phyloP scores from a whole-genome alignment of 768 basidiomycete genomes.

The Clathrus columnatus region DNA sequence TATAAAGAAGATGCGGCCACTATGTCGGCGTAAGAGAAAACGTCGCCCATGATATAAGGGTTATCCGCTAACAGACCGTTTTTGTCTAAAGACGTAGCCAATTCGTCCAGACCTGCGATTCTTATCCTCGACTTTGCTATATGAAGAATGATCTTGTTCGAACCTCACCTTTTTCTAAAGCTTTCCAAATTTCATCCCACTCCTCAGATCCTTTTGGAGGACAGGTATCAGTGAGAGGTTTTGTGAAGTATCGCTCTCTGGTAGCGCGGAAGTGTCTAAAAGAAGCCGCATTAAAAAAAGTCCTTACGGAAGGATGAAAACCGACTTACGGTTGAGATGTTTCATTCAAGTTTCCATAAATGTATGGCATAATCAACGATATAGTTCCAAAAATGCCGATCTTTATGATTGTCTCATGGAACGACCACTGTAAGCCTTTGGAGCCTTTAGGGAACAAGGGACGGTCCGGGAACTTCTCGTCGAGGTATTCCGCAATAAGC shows the following conservation, averaged over 20 bases:
- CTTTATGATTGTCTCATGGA: constrained; percentile 19
- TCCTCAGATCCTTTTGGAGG: background rate
- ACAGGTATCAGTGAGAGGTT: background rate
- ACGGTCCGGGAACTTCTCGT: constrained; percentile 38
- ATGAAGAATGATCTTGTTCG: background rate
- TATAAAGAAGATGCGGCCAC: constrained; percentile 7
- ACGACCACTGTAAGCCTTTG: constrained; percentile 32
- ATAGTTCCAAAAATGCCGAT: constrained; percentile 33
- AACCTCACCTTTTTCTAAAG: background rate
- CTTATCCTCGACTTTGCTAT: background rate
- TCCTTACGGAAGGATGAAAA: background rate
- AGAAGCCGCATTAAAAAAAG: background rate
- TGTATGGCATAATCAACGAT: constrained; percentile 53
- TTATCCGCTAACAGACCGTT: constrained; percentile 17
- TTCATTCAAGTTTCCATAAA: background rate
- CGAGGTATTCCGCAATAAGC: constrained; percentile 42
- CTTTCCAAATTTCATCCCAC: background rate
- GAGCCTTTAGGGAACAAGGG: constrained; percentile 30
- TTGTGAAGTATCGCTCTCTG: background rate
- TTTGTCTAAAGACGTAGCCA: constrained; percentile 23
- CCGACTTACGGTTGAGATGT: background rate
- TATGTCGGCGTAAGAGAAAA: constrained; percentile 34
- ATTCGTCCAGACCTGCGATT: background rate
- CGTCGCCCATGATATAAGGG: constrained; percentile 29
- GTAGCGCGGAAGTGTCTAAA: background rate